Evolutionary conservation across 2,329 filamentous ascomycete genomes (phyloP).

Genomic region (Didymella arachidicola): DNA sequence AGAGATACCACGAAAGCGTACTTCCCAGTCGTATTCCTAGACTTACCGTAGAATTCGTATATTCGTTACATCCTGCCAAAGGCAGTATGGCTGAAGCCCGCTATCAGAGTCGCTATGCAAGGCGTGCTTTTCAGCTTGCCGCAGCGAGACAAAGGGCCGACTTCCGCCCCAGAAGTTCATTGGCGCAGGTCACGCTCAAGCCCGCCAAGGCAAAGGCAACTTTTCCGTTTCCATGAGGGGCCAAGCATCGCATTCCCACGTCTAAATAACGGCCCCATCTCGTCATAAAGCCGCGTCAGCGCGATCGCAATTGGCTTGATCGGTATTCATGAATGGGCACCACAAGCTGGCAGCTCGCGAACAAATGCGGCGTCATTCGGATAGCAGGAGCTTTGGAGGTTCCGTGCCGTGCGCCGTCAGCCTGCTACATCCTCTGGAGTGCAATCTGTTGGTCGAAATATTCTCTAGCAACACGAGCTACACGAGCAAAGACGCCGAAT

Average conservation of each 20-base stretch:
- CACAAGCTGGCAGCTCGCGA: conserved; percentile 4
- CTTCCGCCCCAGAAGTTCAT: conserved; percentile 26
- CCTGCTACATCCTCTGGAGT: not conserved
- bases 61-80: conserved; percentile 31
- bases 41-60: conserved; percentile 16
- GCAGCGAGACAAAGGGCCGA: conserved; percentile 45
- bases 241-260: conserved; percentile 35
- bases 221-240: conserved; percentile 40
- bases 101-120: conserved; percentile 22
- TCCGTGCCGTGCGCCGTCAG: conserved; percentile 1
- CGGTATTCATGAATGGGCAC: conserved; percentile 2
- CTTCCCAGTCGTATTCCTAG: conserved; percentile 18
- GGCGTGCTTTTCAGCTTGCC: conserved; percentile 42
- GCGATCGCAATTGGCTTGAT: conserved; percentile 24
- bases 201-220: conserved; percentile 45
- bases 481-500: not conserved
- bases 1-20: conserved; percentile 2
- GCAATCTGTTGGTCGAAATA: not conserved
- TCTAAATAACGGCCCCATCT: conserved; percentile 30
- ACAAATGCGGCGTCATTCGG: conserved; percentile 6
- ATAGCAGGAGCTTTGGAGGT: conserved; percentile 4
- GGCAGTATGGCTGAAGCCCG: conserved; percentile 29
- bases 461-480: conserved; percentile 10
- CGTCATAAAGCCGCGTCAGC: conserved; percentile 46
- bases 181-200: conserved; percentile 44